Conservation (phyloP, 2,329 filamentous ascomycete genomes). For the Fusarium succisae region DNA sequence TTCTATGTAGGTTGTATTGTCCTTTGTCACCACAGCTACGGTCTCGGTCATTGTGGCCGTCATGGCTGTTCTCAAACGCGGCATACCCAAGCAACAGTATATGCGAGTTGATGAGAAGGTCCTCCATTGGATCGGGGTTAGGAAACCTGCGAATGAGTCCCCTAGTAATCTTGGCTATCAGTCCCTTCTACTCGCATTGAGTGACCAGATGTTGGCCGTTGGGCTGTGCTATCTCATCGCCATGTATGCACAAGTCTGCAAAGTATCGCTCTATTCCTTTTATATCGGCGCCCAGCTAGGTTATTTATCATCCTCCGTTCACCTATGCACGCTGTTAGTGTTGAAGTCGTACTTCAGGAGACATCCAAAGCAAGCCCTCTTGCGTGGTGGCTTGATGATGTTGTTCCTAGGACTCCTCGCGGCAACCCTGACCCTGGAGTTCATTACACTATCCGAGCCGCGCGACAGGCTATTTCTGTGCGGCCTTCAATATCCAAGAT, state of each 20-base stretch:
- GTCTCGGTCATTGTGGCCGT: slow-evolving; percentile 16
- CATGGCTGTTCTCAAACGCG: slow-evolving; percentile 13
- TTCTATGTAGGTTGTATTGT: slow-evolving; percentile 3
- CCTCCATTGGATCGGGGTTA: slow-evolving; percentile 1
- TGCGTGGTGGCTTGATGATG: slow-evolving; percentile 14
- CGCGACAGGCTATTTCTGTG: slow-evolving; percentile 12
- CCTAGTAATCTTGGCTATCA: slow-evolving; percentile 26
- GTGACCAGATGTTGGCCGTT: slow-evolving; percentile 24
- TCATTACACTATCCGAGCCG: slow-evolving; percentile 7
- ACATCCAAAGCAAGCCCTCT: slow-evolving; percentile 8
- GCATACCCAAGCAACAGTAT: slow-evolving; percentile 14
- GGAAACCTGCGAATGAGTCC: slow-evolving; percentile 2
- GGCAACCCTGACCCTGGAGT: slow-evolving; percentile 1
- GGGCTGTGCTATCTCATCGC: slow-evolving; percentile 22
- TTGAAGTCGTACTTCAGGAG: slow-evolving; percentile 24
- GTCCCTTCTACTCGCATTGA: slow-evolving; percentile 20
- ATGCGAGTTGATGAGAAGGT: slow-evolving; percentile 20
- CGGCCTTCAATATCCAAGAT: not conserved
- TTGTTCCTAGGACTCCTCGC: slow-evolving; percentile 15
- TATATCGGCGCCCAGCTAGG: slow-evolving; percentile 1
- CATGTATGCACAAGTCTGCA: slow-evolving; percentile 21
- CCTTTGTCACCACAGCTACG: slow-evolving; percentile 9
- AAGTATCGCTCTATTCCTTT: slow-evolving; percentile 13
- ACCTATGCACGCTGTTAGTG: slow-evolving; percentile 12
- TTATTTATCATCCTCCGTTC: slow-evolving; percentile 8